Evolutionary conservation across 345 rosid genomes (phyloP).

Genomic region (Acer saccharum): DNA sequence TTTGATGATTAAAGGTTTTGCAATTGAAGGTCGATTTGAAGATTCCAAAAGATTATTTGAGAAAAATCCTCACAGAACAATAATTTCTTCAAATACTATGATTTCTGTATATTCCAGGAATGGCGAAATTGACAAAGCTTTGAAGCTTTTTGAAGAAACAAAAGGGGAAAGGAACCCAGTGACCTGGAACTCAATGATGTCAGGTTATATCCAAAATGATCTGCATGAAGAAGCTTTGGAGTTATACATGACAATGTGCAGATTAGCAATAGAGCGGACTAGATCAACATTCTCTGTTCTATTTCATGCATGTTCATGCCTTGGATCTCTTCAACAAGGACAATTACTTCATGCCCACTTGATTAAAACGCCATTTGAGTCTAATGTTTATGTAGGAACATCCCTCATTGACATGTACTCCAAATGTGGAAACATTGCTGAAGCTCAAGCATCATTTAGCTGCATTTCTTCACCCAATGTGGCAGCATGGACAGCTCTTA

Average conservation of each 20-base stretch:
- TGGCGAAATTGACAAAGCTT: slow-evolving; percentile 52
- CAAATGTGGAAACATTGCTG: slow-evolving; percentile 49
- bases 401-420: slow-evolving; percentile 70
- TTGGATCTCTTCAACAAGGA: slow-evolving; percentile 61
- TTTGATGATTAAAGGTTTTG: slow-evolving; percentile 63
- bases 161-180: slow-evolving; percentile 47
- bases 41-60: slow-evolving; percentile 50
- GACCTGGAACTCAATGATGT: slow-evolving; percentile 67
- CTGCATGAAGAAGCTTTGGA: slow-evolving; percentile 43
- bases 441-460: slow-evolving; percentile 47
- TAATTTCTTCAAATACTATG: slow-evolving; percentile 53
- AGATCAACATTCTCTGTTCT: slow-evolving; percentile 60
- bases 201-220: slow-evolving; percentile 49
- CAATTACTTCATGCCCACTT: slow-evolving; percentile 51
- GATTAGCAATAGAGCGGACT: slow-evolving; percentile 31
- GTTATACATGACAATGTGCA: slow-evolving; percentile 39
- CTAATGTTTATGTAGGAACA: slow-evolving; percentile 55
- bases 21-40: slow-evolving; percentile 36
- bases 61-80: slow-evolving; percentile 44
- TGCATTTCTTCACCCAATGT: slow-evolving; percentile 53
- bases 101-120: slow-evolving; percentile 50
- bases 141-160: slow-evolving; percentile 50
- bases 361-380: slow-evolving; percentile 46
- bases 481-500: slow-evolving; percentile 63
- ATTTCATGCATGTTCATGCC: slow-evolving; percentile 54